Evolutionary conservation across 495 filamentous ascomycete species (phyloP).

Genomic region (Talaromyces wortmannii): DNA sequence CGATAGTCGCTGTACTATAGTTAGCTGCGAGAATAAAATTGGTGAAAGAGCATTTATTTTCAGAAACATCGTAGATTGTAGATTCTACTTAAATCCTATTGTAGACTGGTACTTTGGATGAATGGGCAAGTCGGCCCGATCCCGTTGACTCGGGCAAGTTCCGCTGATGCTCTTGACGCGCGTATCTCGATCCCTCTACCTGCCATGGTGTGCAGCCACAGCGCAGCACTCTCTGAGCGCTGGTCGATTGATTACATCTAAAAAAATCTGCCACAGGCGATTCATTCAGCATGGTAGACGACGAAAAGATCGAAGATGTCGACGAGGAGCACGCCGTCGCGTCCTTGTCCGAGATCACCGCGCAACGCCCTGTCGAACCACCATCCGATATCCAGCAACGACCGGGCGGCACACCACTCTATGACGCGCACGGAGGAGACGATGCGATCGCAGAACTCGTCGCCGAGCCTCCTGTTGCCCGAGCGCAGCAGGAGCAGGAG

Average conservation of each 20-base stretch:
- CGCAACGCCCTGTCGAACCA: neutral
- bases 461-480: neutral
- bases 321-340: constrained; percentile 1
- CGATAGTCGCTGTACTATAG: constrained; percentile 4
- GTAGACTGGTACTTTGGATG: no score
- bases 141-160: no score
- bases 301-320: neutral
- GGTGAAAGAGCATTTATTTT: neutral
- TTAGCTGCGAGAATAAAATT: constrained; percentile 1
- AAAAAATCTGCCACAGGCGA: no score
- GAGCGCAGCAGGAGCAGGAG: neutral
- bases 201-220: no score
- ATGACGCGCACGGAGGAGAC: constrained; percentile 53
- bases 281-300: no score
- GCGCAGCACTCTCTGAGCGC: no score
- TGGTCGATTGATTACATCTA: no score
- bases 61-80: neutral
- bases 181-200: no score
- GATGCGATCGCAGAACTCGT: constrained; percentile 1
- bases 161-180: no score
- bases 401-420: neutral
- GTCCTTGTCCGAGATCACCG: neutral
- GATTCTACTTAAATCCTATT: neutral
- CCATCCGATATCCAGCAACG: neutral
- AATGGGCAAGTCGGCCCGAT: neutral